A percentile compares a stretch with the other conserved stretches of the same genome.
Conservation (phyloP, 2,329 filamentous ascomycete genomes). For the Aspergillus sp. region DNA sequence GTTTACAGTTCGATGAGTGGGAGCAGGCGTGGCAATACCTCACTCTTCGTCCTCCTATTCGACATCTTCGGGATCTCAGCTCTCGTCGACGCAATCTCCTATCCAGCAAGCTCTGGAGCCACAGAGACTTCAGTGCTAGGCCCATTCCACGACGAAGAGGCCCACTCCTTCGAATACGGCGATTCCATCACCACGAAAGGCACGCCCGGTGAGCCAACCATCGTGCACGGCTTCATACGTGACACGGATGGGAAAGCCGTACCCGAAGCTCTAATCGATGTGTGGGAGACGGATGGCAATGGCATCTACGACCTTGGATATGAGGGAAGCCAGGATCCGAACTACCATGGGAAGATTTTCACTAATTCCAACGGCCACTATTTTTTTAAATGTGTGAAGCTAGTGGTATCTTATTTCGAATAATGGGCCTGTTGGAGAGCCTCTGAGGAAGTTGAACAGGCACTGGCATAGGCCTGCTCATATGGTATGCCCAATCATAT, state of each 20-base stretch:
- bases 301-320: background rate
- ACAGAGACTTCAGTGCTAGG: background rate
- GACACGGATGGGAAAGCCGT: background rate
- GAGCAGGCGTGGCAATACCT: slow-evolving; percentile 9
- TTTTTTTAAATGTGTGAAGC: background rate
- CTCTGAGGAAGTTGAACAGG: background rate
- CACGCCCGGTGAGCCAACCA: background rate
- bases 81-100: background rate
- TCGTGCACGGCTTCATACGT: background rate
- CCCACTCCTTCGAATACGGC: background rate
- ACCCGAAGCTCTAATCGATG: background rate
- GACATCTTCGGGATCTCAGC: background rate
- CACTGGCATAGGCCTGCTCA: background rate
- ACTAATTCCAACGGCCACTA: background rate
- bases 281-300: background rate
- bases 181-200: background rate
- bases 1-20: slow-evolving; percentile 8
- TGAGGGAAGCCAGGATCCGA: background rate
- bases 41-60: slow-evolving; percentile 6
- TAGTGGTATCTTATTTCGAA: background rate
- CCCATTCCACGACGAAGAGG: background rate
- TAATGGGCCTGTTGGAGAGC: background rate
- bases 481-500: background rate
- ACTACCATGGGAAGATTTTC: background rate
- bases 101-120: background rate